Evolutionary conservation across 1,139 yeast species (phyloP), one percentile per base, ranked within the genome.

Genomic region (Wickerhamomyces sp.): DNA sequence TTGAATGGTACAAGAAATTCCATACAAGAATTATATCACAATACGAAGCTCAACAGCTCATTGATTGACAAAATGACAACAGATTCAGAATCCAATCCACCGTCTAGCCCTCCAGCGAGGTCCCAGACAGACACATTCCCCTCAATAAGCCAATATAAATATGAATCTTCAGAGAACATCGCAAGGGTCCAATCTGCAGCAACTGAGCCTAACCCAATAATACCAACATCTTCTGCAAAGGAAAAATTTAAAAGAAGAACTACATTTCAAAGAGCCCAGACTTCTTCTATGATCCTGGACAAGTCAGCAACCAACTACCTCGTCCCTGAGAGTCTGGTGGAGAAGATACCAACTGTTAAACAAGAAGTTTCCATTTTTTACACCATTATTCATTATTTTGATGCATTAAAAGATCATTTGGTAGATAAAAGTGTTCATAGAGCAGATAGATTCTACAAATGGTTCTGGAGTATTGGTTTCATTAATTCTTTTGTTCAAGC

Each of bases 291-390:
- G n/a, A n/a, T 24, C 8, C 13, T 24, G 27, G 13, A 6, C 27
- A 24, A 24, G 6, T 5, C 5, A 12, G 5, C 10, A 12, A 24
- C n/a, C 13, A 12, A 35, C 20, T 41, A 41, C 25, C 31, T 32
- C 17, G 41, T 49, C 28, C 49, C 55, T 5, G 39, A 40, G 17
- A 36, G 18, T 2, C 21, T 47, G 5, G 12, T 48, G 12, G 38
- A 37, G 19, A 38, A 32, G 26, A 49, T 40, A 32, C 51, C 52
- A 1, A 51, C 52, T 7, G 48, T 45, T 2, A 49, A 46, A 30
- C 36, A 40, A 16, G 55, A 51, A 35, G 54, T 46, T 13, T 46
- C 49, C 3, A 31, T 37, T 3, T 51, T 51, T 37, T 49, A 45
- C 28, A 41, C 53, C 5, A 40, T 49, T 28, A 28, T 49, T 6